Base-by-base conservation (phyloP, 2,329 filamentous ascomycete species). In the Alternaria sp. region DNA sequence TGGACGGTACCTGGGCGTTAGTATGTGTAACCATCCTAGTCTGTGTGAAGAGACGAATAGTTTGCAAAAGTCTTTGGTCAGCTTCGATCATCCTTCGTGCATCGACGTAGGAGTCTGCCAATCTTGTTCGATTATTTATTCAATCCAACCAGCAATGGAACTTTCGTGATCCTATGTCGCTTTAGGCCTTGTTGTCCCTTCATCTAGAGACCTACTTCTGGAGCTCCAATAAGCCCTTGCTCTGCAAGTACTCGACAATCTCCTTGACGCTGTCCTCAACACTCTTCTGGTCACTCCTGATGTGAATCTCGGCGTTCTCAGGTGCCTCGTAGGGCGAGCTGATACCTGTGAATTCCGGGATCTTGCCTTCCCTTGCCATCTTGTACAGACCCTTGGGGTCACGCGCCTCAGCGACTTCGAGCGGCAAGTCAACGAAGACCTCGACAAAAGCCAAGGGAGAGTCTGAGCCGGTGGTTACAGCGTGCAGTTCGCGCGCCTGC, bases 331-430 rank as follows among this genome's bases (percentile, higher is more conserved):
- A 99, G 2, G 95, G 95, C 30, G 94, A 93, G 68, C 90, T 94
- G 74, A 98, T 93, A 57, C 95, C 95, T 1, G 95, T 99, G 78
- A 99, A 99, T 70, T 98, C 93, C 81, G 96, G 95, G 81, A 98
- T 98, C 79, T 96, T 89, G 44, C 95, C 95, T 52, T 91, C 90
- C 44, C 94, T 85, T 12, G 95, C 95, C 87, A 97, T 97, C 86
- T 97, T 97, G 83, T 99, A 99, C 62, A 98, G 83, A 5, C 94
- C 95, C 88, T 99, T 99, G 49, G 95, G 95, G 77, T 99, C 95
- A 65, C 95, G 89, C 86, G 94, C 85, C 87, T 98, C 94, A 38
- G 95, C 94, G 44, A 95, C 92, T 80, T 93, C 92, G 68, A 98
- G 86, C 14, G 93, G 91, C 12, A 98, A 89, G 80, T 99, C 93